phyloP scores from a whole-genome alignment of 106 monocot species.

The Ottelia alismoides region DNA sequence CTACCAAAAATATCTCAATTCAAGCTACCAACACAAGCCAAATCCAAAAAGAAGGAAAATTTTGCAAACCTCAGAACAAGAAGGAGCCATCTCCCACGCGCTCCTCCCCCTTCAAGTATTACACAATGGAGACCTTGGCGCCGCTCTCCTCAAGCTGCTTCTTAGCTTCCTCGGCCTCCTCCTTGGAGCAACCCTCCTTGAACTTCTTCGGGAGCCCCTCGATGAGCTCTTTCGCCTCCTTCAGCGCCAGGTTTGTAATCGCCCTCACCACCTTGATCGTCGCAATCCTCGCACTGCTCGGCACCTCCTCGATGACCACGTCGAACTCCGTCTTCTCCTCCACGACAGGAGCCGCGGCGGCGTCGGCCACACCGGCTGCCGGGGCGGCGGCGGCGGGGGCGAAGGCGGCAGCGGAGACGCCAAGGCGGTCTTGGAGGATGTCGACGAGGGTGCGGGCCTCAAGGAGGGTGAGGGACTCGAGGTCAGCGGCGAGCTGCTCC shows the following conservation, averaged over 20 bases:
- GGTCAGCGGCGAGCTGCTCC: constrained; percentile 13
- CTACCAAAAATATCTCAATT: too few relatives aligned
- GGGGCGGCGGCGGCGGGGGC: constrained; percentile 25
- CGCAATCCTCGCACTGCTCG: constrained; percentile 65
- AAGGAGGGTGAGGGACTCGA: constrained; percentile 14
- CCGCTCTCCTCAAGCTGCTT: constrained; percentile 94
- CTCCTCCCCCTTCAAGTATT: too few relatives aligned
- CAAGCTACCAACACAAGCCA: too few relatives aligned
- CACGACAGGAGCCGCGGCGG: constrained; percentile 26
- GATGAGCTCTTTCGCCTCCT: constrained; percentile 96
- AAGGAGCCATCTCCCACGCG: too few relatives aligned
- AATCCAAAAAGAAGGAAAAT: too few relatives aligned
- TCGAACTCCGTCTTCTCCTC: constrained; percentile 98
- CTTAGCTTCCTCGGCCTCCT: constrained; percentile 83
- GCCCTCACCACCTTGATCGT: constrained; percentile 88
- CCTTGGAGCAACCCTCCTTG: constrained; percentile 78
- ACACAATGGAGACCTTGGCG: constrained; percentile 64
- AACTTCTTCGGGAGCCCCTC: constrained; percentile 96
- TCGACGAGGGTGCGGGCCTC: constrained; percentile 16
- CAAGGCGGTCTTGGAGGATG: constrained; percentile 12
- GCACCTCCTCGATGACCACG: constrained; percentile 85
- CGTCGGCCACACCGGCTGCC: constrained; percentile 4
- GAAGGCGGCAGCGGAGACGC: constrained; percentile 17
- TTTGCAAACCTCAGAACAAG: too few relatives aligned
- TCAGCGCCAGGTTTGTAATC: constrained; percentile 67